Conservation (phyloP, 768 basidiomycete species). For the Termitomyces sp. region DNA sequence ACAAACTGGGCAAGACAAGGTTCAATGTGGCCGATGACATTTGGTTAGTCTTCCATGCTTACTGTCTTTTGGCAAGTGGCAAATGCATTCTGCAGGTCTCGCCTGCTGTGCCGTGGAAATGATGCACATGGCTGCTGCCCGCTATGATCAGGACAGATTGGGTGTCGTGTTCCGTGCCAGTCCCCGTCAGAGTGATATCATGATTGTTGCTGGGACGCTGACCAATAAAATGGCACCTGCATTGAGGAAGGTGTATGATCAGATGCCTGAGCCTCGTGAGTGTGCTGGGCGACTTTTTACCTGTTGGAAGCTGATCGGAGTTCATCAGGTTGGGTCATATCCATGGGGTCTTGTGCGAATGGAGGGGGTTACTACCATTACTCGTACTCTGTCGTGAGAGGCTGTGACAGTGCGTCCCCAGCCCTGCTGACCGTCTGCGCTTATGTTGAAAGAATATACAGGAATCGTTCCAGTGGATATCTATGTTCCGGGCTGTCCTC, state of each 20-base stretch:
- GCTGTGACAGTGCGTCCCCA: conserved; percentile 78
- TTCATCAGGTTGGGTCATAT: conserved; percentile 87
- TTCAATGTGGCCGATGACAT: conserved; percentile 99
- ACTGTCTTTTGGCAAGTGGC: neutral
- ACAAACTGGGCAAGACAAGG: conserved; percentile 97
- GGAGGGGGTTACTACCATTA: conserved; percentile 98
- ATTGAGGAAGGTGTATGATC: conserved; percentile 91
- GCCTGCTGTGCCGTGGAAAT: conserved; percentile 99
- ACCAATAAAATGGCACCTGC: conserved; percentile 99
- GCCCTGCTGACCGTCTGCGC: neutral
- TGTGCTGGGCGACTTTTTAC: conserved; percentile 11
- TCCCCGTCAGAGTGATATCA: conserved; percentile 94
- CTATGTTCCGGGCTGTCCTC: conserved; percentile 94
- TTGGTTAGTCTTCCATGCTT: conserved; percentile 39
- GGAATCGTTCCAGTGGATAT: conserved; percentile 98
- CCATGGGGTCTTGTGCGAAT: conserved; percentile 99
- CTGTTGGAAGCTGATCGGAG: neutral
- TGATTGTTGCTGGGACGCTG: conserved; percentile 98
- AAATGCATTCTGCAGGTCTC: conserved; percentile 49
- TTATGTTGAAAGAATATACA: conserved; percentile 19
- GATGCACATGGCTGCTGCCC: conserved; percentile 99
- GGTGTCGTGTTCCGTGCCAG: conserved; percentile 99
- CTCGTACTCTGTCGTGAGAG: conserved; percentile 97
- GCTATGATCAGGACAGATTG: conserved; percentile 97
- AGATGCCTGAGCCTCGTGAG: conserved; percentile 96